Conservation (phyloP, 1,284 basidiomycete species). For the Fomitopsis schrenkii region DNA sequence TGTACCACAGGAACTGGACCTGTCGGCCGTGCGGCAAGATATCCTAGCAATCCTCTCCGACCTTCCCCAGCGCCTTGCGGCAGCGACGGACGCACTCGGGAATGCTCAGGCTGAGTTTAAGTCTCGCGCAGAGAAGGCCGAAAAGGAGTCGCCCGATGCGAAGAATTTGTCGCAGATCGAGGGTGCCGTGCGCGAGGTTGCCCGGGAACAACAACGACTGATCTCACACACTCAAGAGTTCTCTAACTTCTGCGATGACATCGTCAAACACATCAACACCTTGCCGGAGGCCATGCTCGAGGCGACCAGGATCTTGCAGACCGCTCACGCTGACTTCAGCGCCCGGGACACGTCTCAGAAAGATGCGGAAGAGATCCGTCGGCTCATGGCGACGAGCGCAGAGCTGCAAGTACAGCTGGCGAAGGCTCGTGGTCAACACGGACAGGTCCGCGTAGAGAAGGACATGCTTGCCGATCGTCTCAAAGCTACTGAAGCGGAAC, state of each 20-base stretch:
- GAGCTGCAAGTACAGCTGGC: conserved; percentile 68
- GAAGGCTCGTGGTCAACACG: conserved; percentile 71
- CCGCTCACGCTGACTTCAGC: conserved; percentile 57
- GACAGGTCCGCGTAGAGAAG: conserved; percentile 78
- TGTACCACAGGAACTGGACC: conserved; percentile 10
- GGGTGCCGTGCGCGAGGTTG: conserved; percentile 37
- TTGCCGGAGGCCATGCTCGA: conserved; percentile 57
- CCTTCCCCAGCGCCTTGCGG: conserved; percentile 38
- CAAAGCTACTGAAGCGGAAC: conserved; percentile 54
- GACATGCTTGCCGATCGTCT: conserved; percentile 64
- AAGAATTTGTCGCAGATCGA: conserved; percentile 40
- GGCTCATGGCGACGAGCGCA: conserved; percentile 44
- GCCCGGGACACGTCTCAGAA: conserved; percentile 52
- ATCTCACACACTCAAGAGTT: conserved; percentile 47
- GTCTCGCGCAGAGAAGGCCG: conserved; percentile 23
- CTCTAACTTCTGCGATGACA: conserved; percentile 42
- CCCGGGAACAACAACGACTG: conserved; percentile 39
- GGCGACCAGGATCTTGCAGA: conserved; percentile 53
- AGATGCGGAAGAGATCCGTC: conserved; percentile 67
- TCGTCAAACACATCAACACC: conserved; percentile 47
- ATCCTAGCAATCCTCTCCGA: conserved; percentile 35
- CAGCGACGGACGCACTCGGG: conserved; percentile 38
- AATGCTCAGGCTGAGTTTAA: conserved; percentile 31
- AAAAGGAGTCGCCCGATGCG: conserved; percentile 14
- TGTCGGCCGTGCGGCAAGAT: conserved; percentile 20